phyloP scores from a whole-genome alignment of 108 stramenopile species.

The Cyclotella distinguenda region DNA sequence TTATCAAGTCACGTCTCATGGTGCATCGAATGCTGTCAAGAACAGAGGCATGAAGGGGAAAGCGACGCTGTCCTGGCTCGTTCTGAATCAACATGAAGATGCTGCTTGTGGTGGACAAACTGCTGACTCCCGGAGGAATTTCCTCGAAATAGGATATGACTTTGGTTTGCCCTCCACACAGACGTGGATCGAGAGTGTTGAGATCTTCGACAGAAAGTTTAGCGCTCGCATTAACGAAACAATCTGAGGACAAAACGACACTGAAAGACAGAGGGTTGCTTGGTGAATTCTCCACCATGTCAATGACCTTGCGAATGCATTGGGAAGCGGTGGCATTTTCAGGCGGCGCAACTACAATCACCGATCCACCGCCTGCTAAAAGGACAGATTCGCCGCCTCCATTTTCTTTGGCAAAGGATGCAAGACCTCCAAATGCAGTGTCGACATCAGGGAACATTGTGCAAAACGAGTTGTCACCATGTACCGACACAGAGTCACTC shows the following conservation, averaged over 20 bases:
- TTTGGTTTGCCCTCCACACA: constrained; percentile 48
- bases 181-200: constrained; percentile 61
- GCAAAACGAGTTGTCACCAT: constrained; percentile 62
- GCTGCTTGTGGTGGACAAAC: constrained; percentile 52
- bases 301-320: constrained; percentile 63
- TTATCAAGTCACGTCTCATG: constrained; percentile 28
- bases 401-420: constrained; percentile 64
- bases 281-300: constrained; percentile 50
- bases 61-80: constrained; percentile 41
- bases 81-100: constrained; percentile 74
- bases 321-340: constrained; percentile 75
- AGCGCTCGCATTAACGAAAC: constrained; percentile 54
- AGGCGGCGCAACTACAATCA: constrained; percentile 58
- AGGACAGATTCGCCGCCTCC: constrained; percentile 48
- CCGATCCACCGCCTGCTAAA: constrained; percentile 51
- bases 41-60: constrained; percentile 41
- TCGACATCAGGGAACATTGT: constrained; percentile 79
- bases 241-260: constrained; percentile 61
- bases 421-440: constrained; percentile 63
- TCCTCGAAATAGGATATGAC: constrained; percentile 54
- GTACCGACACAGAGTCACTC: constrained; percentile 64
- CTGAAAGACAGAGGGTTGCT: constrained; percentile 70
- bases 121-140: constrained; percentile 57
- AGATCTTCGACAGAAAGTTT: constrained; percentile 53
- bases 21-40: constrained; percentile 46